phyloP scores from a whole-genome alignment of 768 basidiomycete genomes.

The Tricholoma sp. region DNA sequence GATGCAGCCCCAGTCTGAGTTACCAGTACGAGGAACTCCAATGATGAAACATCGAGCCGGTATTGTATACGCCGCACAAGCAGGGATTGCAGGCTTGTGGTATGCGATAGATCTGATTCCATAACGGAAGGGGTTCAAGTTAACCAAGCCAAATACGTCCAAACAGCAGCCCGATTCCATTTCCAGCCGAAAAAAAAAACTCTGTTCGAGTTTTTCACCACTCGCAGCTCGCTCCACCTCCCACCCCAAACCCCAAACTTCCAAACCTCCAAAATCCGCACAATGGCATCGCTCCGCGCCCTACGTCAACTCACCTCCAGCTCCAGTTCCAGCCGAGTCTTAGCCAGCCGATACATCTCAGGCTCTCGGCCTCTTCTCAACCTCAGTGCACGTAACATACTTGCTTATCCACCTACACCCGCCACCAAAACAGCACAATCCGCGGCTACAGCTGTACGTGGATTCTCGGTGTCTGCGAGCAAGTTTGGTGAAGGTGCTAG shows the following conservation, averaged over 20 bases:
- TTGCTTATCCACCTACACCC: too few relatives aligned
- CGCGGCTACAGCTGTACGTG: constrained; percentile 21
- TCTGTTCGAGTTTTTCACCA: background rate
- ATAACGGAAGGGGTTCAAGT: too few relatives aligned
- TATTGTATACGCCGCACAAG: too few relatives aligned
- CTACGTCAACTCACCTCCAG: constrained; percentile 51
- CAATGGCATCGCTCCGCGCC: constrained; percentile 60
- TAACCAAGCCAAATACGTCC: too few relatives aligned
- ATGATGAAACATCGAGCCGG: too few relatives aligned
- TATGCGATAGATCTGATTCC: too few relatives aligned
- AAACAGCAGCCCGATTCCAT: too few relatives aligned
- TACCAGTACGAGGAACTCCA: too few relatives aligned
- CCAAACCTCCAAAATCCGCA: constrained; percentile 1
- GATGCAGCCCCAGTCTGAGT: too few relatives aligned
- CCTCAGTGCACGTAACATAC: constrained; percentile 14
- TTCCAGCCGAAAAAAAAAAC: too few relatives aligned
- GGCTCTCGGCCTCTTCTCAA: constrained; percentile 20
- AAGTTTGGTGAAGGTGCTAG: constrained; percentile 39
- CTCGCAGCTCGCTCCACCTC: constrained; percentile 1
- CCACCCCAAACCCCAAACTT: background rate
- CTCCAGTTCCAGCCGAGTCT: constrained; percentile 37
- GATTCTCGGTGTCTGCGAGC: constrained; percentile 42
- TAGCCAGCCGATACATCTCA: constrained; percentile 24
- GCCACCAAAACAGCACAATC: constrained; percentile 13
- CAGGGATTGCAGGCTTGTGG: too few relatives aligned